These are phyloP conservation scores for Coprinopsis sp. DNA, from an alignment of 768 basidiomycete genomes.

Conservation along the genomic window DNA sequence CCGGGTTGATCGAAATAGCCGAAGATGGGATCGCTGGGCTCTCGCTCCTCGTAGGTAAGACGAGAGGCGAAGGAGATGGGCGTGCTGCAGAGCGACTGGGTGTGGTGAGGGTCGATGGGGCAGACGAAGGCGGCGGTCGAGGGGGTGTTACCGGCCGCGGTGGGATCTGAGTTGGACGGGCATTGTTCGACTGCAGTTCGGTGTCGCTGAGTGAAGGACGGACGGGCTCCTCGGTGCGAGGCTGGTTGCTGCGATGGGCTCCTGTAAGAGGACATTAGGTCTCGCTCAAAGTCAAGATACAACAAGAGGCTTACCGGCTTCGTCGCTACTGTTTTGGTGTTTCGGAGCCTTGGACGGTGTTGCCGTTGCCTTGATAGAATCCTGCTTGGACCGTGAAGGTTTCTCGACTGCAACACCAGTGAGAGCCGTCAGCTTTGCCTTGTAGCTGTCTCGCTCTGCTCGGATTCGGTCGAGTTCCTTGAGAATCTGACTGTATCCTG, in stretches of 20 bases:
- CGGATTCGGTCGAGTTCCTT: slow-evolving; percentile 86
- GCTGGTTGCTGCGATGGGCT: slow-evolving; percentile 25
- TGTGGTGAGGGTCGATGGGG: slow-evolving; percentile 13
- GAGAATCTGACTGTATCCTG: slow-evolving; percentile 72
- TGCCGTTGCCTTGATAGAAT: slow-evolving; percentile 16
- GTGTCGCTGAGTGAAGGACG: slow-evolving; percentile 21
- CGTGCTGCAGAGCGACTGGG: slow-evolving; percentile 25
- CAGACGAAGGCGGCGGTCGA: slow-evolving; percentile 17
- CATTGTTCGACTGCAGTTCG: slow-evolving; percentile 20
- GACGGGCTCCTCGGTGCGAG: slow-evolving; percentile 40
- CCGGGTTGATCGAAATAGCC: slow-evolving; percentile 13
- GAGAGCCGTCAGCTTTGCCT: slow-evolving; percentile 36
- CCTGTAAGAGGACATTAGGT: slow-evolving; percentile 18
- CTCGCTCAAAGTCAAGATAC: slow-evolving; percentile 9
- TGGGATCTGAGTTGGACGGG: slow-evolving; percentile 9
- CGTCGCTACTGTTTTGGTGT: slow-evolving; percentile 34
- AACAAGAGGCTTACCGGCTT: slow-evolving; percentile 28
- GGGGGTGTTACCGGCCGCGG: slow-evolving; percentile 15
- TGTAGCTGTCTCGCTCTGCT: slow-evolving; percentile 71
- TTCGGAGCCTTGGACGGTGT: slow-evolving; percentile 15
- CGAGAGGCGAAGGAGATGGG: slow-evolving; percentile 34
- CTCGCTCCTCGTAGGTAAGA: slow-evolving; percentile 35
- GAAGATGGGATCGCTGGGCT: slow-evolving; percentile 30
- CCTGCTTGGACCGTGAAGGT: slow-evolving; percentile 25
- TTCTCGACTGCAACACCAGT: slow-evolving; percentile 23